Percentiles rank a stretch among this genome's conserved stretches.
phyloP scores from a whole-genome alignment of 306 rosid species.

The Amphicarpaea edgeworthii region DNA sequence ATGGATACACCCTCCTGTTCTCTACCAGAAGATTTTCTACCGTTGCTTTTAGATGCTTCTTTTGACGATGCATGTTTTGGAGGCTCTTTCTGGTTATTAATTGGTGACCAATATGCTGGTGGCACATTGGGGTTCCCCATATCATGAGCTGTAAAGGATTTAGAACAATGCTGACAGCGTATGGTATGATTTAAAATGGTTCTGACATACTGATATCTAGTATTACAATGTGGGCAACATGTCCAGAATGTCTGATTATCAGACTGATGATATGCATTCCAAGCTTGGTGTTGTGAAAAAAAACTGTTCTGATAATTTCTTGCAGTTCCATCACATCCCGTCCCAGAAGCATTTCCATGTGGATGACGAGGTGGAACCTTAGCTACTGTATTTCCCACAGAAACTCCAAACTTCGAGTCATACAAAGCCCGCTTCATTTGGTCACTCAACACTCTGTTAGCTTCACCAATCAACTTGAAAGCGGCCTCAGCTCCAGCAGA shows the following conservation, averaged over 20 bases:
- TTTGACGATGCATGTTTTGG: conserved; percentile 54
- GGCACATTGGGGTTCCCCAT: conserved; percentile 46
- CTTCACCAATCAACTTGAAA: conserved; percentile 88
- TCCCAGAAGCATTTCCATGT: conserved; percentile 42
- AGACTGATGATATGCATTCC: conserved; percentile 48
- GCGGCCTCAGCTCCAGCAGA: conserved; percentile 95
- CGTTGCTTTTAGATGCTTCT: conserved; percentile 49
- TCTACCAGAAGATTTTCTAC: conserved; percentile 42
- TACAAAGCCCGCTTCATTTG: conserved; percentile 57
- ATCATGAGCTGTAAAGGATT: conserved; percentile 60
- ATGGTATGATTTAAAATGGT: conserved; percentile 47
- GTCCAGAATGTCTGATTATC: conserved; percentile 75
- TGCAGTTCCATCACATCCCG: conserved; percentile 36
- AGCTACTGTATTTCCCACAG: conserved; percentile 44
- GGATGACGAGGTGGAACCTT: conserved; percentile 52
- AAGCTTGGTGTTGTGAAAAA: conserved; percentile 48
- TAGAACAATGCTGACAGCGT: conserved; percentile 67
- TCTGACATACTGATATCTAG: conserved; percentile 65
- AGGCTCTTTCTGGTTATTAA: conserved; percentile 42
- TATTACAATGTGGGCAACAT: conserved; percentile 61
- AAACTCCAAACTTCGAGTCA: conserved; percentile 53
- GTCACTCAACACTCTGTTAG: conserved; percentile 76
- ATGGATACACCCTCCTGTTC: conserved; percentile 45
- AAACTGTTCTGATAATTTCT: conserved; percentile 48
- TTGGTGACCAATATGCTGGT: conserved; percentile 44